Evolutionary conservation across 2,329 filamentous ascomycete species (phyloP), one percentile per base, ranked within the genome.

Genomic region (Metarhizium anisopliae): DNA sequence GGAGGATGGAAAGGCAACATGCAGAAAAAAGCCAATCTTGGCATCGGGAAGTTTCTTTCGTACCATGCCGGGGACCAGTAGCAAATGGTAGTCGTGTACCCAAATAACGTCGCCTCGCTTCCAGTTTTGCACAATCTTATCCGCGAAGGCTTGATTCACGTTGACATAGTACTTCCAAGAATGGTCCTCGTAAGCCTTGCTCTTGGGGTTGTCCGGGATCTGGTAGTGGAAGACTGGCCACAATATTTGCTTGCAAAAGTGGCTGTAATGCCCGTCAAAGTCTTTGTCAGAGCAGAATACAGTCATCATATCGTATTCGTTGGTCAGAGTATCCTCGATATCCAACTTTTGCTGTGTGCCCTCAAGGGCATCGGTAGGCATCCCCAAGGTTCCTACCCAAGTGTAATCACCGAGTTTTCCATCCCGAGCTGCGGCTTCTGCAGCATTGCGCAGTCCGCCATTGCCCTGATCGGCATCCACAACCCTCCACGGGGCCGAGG

Each of bases 151-250:
- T 70, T 94, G 87, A 73, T 96, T 96, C 66, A 96, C 81, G 54
- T 89, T 90, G 67, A 91, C 87, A 65, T 97, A 97, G 75, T 90
- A 95, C 62, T 91, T 82, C 90, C 92, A 97, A 0, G 92, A 96
- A 71, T 97, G 92, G 63, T 97, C 93, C 70, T 95, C 88, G 69
- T 96, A 97, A 0, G 93, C 93, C 71, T 97, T 97, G 82, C 91
- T 96, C 78, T 96, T 96, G 30, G 93, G 93, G 67, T 95, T 95
- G 68, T 97, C 94, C 0, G 93, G 94, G 58, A 97, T 95, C 71
- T 96, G 92, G 70, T 97, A 97, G 72, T 97, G 92, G 71, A 97
- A 95, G 58, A 96, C 92, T 1, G 93, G 93, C 93, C 93, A 97
- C 6, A 97, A 78, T 55, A 97, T 96, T 67, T 93, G 90, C 75